Base-by-base conservation (phyloP, 192 early-diverging fungal genomes). In the Haplosporangium gracile region DNA sequence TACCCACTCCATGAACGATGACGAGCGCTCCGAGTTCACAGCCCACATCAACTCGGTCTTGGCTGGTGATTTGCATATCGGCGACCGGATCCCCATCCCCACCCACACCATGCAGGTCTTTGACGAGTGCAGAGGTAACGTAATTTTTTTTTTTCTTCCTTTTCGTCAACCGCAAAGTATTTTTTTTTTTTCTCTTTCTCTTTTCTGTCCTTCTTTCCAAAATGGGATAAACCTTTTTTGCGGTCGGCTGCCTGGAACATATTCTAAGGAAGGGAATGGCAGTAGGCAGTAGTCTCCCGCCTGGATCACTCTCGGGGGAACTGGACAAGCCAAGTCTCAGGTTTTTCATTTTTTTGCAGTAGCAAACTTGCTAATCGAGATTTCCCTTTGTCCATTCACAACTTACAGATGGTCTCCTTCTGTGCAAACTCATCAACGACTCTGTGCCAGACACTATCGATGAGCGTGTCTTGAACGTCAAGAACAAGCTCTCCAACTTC, bases 401-500 rank as follows among this genome's bases (percentile, higher is more conserved):
- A 63, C 24, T 16, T 68, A 20, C 70, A 93, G 96, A 97, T 85
- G 98, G 98, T 72, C 93, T 99, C 42, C 91, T 99, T 71, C 91
- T 99, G 32, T 96, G 95, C 81, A 99, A 99, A 90, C 95, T 99
- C 51, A 99, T 99, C 92, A 99, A 99, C 92, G 95, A 98, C 90
- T 94, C 99, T 71, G 92, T 97, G 15, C 95, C 97, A 24, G 96
- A 97, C 83, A 99, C 99, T 11, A 99, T 99, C 82, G 99, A 99
- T 89, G 99, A 99, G 88, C 97, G 99, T 88, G 99, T 99, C 42
- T 90, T 99, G 68, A 99, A 99, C 89, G 78, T 92, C 32, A 82
- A 84, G 68, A 97, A 96, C 83, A 97, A 97, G 87, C 93, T 98
- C 70, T 96, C 95, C 81, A 92, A 95, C 70, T 99, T 98, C 94